Base-by-base conservation (phyloP, 2,329 filamentous ascomycete species). In the Ascochyta clinopodiicola region DNA sequence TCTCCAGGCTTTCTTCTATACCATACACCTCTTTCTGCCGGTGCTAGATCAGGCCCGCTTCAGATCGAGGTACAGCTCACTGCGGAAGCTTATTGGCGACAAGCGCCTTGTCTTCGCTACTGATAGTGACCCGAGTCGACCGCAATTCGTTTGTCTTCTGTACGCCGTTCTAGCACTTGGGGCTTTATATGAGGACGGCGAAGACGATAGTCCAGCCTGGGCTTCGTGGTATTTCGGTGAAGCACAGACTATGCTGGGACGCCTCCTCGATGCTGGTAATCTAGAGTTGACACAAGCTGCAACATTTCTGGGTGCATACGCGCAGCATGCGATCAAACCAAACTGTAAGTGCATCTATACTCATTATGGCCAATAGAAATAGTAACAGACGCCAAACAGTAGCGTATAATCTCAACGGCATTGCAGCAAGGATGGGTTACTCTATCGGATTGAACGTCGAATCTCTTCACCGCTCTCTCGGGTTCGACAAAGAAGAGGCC, bases 321-420 rank as follows among this genome's bases (percentile, higher is more conserved):
- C 44, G 31, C 44, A 46, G 17, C 44, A 46, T 35, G 44, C 44
- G 13, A 46, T 46, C 44, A 46, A 46, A 37, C 44, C 44, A n/a
- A 46, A 46, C 21, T 24, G 44, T 46, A 37, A 46, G 44, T 17
- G 21, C n/a, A 35, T 15, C n/a, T 35, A 17, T 17, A 7, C n/a
- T 17, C 8, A 17, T 6, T 17, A 6, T 17, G 3, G 8, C n/a
- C 15, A 35, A 3, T 7, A 10, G n/a, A 4, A 13, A 12, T 19
- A 7, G 12, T 22, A 2, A 46, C 12, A 19, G 13, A 37, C 17
- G 25, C 9, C 34, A 21, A 22, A 22, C 17, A 46, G 44, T 46
- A 4, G 44, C 44, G 37, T 46, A 46, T 21, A 37, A 35, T 7
- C 31, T 46, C 19, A 46, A 31, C n/a, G 44, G 44, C 19, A 22